Percentiles rank a stretch among this genome's conserved stretches.
Conservation (phyloP, 208 protist species). For the Crithidia expoeki region DNA sequence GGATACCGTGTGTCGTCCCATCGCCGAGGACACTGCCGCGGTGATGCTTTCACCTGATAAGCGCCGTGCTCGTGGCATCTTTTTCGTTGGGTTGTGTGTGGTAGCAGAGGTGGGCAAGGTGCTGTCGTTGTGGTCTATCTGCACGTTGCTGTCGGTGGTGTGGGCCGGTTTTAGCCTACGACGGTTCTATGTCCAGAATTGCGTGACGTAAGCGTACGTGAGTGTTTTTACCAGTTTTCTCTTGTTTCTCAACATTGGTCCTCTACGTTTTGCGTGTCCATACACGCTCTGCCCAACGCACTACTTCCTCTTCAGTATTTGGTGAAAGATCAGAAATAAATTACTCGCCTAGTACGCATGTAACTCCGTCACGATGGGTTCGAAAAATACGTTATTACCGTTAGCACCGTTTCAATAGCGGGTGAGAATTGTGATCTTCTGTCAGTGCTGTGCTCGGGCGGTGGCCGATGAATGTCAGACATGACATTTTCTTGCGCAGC, state of each 20-base stretch:
- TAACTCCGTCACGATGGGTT: too few species aligned
- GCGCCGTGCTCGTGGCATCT: conserved; percentile 23
- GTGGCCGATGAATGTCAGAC: background rate
- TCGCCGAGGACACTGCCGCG: conserved; percentile 8
- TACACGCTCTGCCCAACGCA: background rate
- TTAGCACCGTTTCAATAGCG: too few species aligned
- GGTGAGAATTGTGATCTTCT: too few species aligned
- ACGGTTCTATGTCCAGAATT: background rate
- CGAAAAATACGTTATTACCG: too few species aligned
- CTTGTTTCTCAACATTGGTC: background rate
- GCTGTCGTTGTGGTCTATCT: conserved; percentile 31
- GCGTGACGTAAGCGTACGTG: background rate
- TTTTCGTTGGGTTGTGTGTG: conserved; percentile 24
- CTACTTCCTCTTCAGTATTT: background rate
- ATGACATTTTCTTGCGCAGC: background rate
- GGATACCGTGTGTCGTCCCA: conserved; percentile 27
- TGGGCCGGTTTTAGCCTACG: conserved; percentile 20
- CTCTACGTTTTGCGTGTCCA: background rate
- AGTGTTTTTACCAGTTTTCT: background rate
- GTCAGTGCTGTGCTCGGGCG: too few species aligned
- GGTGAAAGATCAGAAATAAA: background rate
- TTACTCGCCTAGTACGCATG: too few species aligned
- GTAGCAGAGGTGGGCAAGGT: conserved; percentile 38
- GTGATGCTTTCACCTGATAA: conserved; percentile 12
- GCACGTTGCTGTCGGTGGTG: conserved; percentile 18